A percentile compares a stretch with the other conserved stretches of the same genome.
Conservation (phyloP, 257 asterid genomes). For the Penstemon davidsonii region DNA sequence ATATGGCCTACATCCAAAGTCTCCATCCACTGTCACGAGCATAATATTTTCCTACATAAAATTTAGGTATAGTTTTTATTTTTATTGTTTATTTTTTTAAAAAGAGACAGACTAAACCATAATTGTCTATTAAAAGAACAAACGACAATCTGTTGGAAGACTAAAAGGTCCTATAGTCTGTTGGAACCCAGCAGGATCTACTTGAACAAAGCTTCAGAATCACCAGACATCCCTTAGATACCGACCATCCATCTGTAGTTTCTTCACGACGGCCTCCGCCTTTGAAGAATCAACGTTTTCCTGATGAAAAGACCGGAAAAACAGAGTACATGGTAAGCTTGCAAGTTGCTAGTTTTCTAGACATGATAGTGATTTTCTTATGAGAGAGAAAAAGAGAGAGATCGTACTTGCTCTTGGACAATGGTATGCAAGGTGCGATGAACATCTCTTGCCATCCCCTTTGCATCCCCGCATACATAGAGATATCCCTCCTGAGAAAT, state of each 20-base stretch:
- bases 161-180: constrained; percentile 18
- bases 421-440: constrained; percentile 72
- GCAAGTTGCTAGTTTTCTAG: not conserved
- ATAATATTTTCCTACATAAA: constrained; percentile 22
- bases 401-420: constrained; percentile 61
- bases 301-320: constrained; percentile 31
- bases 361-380: not conserved
- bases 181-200: not conserved
- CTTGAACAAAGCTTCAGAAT: constrained; percentile 22
- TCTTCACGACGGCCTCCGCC: constrained; percentile 71
- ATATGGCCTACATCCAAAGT: constrained; percentile 11
- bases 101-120: constrained; percentile 1
- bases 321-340: not conserved
- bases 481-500: constrained; percentile 63
- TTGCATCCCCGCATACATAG: constrained; percentile 86
- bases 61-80: not conserved
- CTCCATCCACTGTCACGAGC: not conserved
- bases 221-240: constrained; percentile 82
- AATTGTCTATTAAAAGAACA: constrained; percentile 7
- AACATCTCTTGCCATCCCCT: constrained; percentile 81
- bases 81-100: not conserved
- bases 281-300: constrained; percentile 56
- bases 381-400: not conserved
- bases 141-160: not conserved
- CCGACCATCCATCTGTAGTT: constrained; percentile 74